Conservation (phyloP, 495 filamentous ascomycete genomes). For the Aspergillus carlsbadensis region DNA sequence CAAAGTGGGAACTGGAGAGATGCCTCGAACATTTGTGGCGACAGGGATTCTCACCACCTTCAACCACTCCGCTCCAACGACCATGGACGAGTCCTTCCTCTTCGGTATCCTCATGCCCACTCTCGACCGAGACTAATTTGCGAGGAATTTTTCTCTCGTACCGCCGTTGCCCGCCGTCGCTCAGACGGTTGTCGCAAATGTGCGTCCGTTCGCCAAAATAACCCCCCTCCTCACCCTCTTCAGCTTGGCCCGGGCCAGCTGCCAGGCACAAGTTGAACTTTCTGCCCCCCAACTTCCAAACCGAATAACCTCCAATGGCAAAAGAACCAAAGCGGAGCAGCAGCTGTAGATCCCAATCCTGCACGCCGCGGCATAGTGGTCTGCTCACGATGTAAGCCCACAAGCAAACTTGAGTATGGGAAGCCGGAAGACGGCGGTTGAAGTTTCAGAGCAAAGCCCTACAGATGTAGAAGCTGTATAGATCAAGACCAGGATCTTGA, state of each 20-base stretch:
- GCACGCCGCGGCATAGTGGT: not conserved
- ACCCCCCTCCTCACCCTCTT: not conserved
- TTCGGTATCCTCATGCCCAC: conserved; percentile 15
- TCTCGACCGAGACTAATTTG: conserved; percentile 3
- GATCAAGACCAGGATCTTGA: conserved; percentile 7
- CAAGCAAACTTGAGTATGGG: not conserved
- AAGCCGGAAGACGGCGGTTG: conserved; percentile 2
- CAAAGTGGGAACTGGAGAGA: conserved; percentile 11
- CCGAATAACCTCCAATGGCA: not conserved
- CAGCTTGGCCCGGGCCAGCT: conserved; percentile 1
- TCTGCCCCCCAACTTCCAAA: not conserved
- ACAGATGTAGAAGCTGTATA: not conserved
- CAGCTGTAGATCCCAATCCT: conserved; percentile 9
- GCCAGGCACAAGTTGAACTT: conserved; percentile 5
- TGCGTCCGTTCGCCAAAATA: not conserved
- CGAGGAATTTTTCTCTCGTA: conserved; percentile 2
- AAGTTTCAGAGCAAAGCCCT: not conserved
- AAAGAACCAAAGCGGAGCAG: conserved; percentile 9
- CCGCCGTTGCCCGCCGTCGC: conserved; percentile 9
- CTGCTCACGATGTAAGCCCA: not conserved
- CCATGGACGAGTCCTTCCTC: conserved; percentile 9
- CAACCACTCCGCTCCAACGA: conserved; percentile 14
- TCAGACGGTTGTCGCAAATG: not conserved
- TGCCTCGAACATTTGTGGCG: conserved; percentile 14
- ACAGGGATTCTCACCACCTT: conserved; percentile 13